phyloP scores from a whole-genome alignment of 306 rosid genomes.

The Quercus engelmannii region DNA sequence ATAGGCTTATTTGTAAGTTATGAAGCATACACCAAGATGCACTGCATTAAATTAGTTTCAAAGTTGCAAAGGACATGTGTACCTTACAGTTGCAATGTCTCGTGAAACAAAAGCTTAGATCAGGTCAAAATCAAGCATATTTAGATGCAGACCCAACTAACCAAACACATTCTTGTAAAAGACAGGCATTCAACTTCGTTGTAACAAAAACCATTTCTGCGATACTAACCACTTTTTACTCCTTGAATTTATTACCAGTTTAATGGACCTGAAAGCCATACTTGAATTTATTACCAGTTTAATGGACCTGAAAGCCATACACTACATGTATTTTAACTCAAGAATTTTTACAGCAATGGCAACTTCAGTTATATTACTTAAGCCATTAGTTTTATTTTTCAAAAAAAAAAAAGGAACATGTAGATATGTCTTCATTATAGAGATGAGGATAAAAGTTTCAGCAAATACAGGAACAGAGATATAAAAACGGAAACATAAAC shows the following conservation, averaged over 20 bases:
- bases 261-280: neutral
- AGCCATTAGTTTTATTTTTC: neutral
- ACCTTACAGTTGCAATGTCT: neutral
- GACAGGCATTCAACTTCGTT: neutral
- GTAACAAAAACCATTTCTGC: neutral
- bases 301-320: neutral
- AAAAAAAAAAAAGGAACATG: neutral
- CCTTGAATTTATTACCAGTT: neutral
- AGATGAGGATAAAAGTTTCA: slow-evolving; percentile 7
- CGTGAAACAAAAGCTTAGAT: neutral
- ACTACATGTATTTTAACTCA: neutral
- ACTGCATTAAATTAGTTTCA: neutral
- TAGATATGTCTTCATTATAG: neutral
- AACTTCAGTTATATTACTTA: neutral
- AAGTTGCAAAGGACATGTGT: neutral
- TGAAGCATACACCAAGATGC: neutral
- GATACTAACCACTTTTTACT: neutral
- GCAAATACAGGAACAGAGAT: neutral
- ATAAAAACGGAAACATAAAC: neutral
- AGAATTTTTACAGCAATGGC: neutral
- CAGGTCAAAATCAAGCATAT: neutral
- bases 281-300: neutral
- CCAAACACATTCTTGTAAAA: neutral
- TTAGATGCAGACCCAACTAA: neutral
- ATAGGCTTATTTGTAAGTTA: neutral